Evolutionary conservation across 441 rosid species (phyloP).

Genomic region (Euphorbia celastroides): DNA sequence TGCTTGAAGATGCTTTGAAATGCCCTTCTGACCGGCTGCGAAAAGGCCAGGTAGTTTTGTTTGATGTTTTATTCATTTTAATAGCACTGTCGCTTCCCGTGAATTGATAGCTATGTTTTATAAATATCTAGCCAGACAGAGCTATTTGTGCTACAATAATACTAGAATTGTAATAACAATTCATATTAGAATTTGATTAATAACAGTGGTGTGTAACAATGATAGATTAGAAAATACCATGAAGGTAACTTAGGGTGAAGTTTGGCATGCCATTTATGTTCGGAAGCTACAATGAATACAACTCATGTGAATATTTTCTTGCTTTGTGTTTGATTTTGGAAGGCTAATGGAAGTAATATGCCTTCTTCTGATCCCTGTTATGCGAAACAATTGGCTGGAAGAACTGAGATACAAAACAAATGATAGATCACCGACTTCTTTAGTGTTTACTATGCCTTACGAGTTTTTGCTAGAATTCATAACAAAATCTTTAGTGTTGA

Average conservation of each 20-base stretch:
- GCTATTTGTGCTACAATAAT: background rate
- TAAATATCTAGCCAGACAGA: background rate
- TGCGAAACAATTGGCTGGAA: too few relatives aligned
- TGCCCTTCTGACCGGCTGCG: constrained; percentile 97
- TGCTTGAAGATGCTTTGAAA: constrained; percentile 84
- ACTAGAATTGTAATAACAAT: background rate
- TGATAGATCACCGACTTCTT: too few relatives aligned
- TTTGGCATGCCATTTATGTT: background rate
- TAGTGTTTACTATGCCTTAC: too few relatives aligned
- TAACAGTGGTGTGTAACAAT: background rate
- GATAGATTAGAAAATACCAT: background rate
- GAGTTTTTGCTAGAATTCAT: too few relatives aligned
- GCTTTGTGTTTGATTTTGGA: background rate
- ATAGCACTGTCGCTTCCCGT: background rate
- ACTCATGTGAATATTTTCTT: background rate
- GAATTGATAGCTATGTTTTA: background rate
- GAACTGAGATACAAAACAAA: too few relatives aligned
- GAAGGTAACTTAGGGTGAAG: background rate
- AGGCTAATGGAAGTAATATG: background rate
- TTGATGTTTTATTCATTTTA: background rate
- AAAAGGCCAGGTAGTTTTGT: constrained; percentile 79
- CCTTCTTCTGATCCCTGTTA: background rate
- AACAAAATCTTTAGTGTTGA: too few relatives aligned
- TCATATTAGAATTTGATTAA: constrained; percentile 7
- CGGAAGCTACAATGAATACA: background rate